Percentiles rank a stretch among this genome's conserved stretches.
phyloP scores from a whole-genome alignment of 208 protist genomes.

The Trypanosoma brucei region DNA sequence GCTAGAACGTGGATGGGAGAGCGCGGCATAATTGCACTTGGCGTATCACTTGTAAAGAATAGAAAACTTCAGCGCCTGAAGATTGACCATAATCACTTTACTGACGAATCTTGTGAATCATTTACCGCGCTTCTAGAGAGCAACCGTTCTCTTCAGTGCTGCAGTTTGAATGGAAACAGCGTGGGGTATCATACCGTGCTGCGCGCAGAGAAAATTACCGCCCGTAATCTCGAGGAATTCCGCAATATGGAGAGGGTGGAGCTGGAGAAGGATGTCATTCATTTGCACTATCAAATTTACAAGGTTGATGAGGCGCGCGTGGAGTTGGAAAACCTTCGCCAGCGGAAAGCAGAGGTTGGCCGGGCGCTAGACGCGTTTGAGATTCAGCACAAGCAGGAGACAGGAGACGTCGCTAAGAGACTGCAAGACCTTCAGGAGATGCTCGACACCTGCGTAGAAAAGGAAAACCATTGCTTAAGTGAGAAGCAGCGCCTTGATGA shows the following conservation, averaged over 20 bases:
- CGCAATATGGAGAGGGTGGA: slow-evolving; percentile 55
- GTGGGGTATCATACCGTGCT: slow-evolving; percentile 62
- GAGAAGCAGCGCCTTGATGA: slow-evolving; percentile 50
- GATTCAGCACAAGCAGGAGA: slow-evolving; percentile 78
- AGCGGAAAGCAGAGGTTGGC: slow-evolving; percentile 63
- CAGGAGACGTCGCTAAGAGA: slow-evolving; percentile 53
- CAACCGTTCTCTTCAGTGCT: slow-evolving; percentile 49
- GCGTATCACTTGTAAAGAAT: slow-evolving; percentile 73
- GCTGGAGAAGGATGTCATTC: slow-evolving; percentile 76
- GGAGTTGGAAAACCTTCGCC: slow-evolving; percentile 64
- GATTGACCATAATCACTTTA: slow-evolving; percentile 82
- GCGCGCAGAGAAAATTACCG: slow-evolving; percentile 43
- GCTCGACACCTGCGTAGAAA: slow-evolving; percentile 52
- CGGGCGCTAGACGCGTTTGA: slow-evolving; percentile 66
- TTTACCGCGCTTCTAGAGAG: slow-evolving; percentile 74
- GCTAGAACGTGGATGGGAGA: slow-evolving; percentile 68
- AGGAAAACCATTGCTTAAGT: slow-evolving; percentile 44
- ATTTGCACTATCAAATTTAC: slow-evolving; percentile 85
- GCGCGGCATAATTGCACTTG: slow-evolving; percentile 77
- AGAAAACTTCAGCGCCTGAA: slow-evolving; percentile 51
- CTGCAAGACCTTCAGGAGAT: slow-evolving; percentile 66
- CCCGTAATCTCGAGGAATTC: slow-evolving; percentile 41
- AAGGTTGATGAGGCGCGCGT: slow-evolving; percentile 81
- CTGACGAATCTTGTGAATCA: slow-evolving; percentile 52
- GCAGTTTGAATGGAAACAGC: slow-evolving; percentile 60